These are phyloP conservation scores for Globisporangium polare DNA, from an alignment of 352 stramenopile species.

Conservation along the genomic window DNA sequence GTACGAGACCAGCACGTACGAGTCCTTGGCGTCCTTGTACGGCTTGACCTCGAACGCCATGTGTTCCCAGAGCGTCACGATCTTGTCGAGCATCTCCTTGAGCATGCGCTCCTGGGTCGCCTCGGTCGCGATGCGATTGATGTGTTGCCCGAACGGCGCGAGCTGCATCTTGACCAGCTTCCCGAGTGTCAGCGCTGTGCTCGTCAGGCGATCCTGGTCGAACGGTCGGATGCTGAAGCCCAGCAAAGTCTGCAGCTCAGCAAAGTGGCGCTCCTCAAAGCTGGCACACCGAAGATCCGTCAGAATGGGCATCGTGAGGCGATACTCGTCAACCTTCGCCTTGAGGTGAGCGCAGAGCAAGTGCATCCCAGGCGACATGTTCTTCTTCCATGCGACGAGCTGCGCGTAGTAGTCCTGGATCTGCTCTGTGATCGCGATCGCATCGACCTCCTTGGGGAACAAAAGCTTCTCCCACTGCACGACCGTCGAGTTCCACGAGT, in stretches of 20 bases:
- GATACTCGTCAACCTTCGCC: constrained; percentile 76
- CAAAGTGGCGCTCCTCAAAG: constrained; percentile 68
- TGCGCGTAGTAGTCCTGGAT: constrained; percentile 55
- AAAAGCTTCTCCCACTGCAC: constrained; percentile 40
- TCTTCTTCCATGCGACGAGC: constrained; percentile 47
- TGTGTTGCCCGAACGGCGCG: constrained; percentile 62
- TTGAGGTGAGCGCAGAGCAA: constrained; percentile 62
- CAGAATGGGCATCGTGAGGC: constrained; percentile 72
- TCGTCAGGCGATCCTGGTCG: constrained; percentile 2
- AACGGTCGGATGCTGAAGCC: constrained; percentile 69
- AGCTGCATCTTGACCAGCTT: constrained; percentile 82
- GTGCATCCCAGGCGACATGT: constrained; percentile 42
- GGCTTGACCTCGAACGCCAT: constrained; percentile 85
- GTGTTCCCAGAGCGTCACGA: constrained; percentile 73
- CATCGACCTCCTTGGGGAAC: constrained; percentile 71
- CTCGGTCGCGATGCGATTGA: constrained; percentile 82
- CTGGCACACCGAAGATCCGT: constrained; percentile 47
- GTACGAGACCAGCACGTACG: constrained; percentile 78
- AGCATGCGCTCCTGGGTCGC: constrained; percentile 83
- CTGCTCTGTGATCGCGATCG: constrained; percentile 56
- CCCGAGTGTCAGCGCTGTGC: constrained; percentile 59
- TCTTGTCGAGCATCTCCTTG: constrained; percentile 89
- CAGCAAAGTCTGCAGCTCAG: constrained; percentile 53
- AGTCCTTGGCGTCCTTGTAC: constrained; percentile 90
- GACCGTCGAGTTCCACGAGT: constrained; percentile 56